Conservation (phyloP, 2,329 filamentous ascomycete species). For the Macrophomina phaseolina region DNA sequence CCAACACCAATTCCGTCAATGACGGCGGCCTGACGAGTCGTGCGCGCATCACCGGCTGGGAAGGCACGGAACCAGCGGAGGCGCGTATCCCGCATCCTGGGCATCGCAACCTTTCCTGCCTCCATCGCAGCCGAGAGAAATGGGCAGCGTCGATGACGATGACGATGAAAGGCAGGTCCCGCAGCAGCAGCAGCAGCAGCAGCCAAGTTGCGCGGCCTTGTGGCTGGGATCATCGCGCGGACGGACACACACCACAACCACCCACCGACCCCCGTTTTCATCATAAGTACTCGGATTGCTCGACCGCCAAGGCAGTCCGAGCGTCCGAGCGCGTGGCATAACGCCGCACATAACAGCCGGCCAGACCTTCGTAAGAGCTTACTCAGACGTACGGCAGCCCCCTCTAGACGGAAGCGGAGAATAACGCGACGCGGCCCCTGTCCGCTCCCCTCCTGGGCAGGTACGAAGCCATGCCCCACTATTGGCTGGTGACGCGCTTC, state of each 20-base stretch:
- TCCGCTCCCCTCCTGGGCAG: slow-evolving; percentile 16
- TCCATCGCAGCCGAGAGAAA: not conserved
- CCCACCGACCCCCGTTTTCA: slow-evolving; percentile 14
- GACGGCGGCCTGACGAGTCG: not conserved
- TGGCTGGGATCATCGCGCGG: slow-evolving; percentile 18
- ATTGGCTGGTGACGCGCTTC: slow-evolving; percentile 20
- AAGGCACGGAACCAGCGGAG: not conserved
- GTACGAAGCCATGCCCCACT: slow-evolving; percentile 18
- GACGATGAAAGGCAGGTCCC: not conserved
- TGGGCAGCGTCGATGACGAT: too few species aligned
- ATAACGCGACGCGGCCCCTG: not conserved
- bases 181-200: not conserved
- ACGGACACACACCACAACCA: not conserved
- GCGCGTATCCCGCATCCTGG: not conserved
- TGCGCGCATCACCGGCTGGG: not conserved
- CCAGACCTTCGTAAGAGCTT: not conserved
- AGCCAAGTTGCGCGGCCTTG: slow-evolving; percentile 1
- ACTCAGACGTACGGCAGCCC: not conserved
- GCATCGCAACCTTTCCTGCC: not conserved
- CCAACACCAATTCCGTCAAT: not conserved
- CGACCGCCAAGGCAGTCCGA: slow-evolving; percentile 8
- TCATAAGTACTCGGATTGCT: not conserved
- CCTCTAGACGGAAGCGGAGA: not conserved
- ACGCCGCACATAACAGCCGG: not conserved
- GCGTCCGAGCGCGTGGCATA: not conserved